Base-by-base conservation (phyloP, 2,329 filamentous ascomycete genomes). In the Sphaerulina vaccinii region DNA sequence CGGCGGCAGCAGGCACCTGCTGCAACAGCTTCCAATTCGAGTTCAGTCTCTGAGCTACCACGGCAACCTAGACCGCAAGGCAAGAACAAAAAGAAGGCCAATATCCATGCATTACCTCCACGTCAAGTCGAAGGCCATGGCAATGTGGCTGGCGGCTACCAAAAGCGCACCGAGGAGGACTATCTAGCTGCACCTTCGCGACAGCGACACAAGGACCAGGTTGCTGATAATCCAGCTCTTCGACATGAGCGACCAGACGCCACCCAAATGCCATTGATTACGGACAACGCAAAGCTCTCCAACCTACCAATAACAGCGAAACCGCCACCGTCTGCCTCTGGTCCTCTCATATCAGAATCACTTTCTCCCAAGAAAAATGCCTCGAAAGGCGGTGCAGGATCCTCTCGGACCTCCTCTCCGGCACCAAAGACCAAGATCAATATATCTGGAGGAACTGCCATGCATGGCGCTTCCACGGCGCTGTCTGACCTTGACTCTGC, bases 311-410 rank as follows among this genome's bases (percentile, higher is more conserved):
- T 71, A 71, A 24, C 71, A 10, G 58, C 77, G 2, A 85, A 77
- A 59, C 70, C 75, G 3, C 82, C 83, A 1, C 83, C 83, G 1
- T 87, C 87, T 2, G 86, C 87, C 8, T 79, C 85, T 0, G 92
- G 92, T 0, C 85, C 85, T 13, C 74, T 96, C 33, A 89, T 96
- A 49, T 93, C 89, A 0, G 92, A 97, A 79, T 18, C 77, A 73
- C 7, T 68, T 8, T 59, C 62, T 3, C 56, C 61, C 3, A 84
- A 68, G 72, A 79, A 58, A 77, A 81, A 57, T 18, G 27, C 22
- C 21, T 19, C 9, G 24, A 48, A 13, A 22, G 16, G 47, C 75
- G 79, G 19, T 40, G 85, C 27, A 13, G 27, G 10, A 11, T 65
- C 66, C 3, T 69, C 69, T 67, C 33, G 78, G 68, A 51, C 79